These are phyloP conservation scores for Cydonia oblonga DNA, from an alignment of 331 rosid genomes.

Conservation along the genomic window DNA sequence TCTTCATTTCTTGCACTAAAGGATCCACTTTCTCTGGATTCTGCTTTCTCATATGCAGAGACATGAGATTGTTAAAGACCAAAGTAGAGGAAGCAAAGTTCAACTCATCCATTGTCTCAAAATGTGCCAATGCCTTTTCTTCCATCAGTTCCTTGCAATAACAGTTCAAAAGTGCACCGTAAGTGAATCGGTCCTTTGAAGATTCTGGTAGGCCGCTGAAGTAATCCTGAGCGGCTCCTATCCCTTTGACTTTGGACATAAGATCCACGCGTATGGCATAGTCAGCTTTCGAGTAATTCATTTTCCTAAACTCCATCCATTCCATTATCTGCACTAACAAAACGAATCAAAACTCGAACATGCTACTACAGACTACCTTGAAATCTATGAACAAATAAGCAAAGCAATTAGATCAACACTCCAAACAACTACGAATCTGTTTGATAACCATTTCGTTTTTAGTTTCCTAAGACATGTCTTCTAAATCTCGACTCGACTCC, in stretches of 20 bases:
- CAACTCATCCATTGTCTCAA: constrained; percentile 41
- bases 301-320: constrained; percentile 66
- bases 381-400: neutral
- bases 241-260: constrained; percentile 45
- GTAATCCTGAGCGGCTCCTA: constrained; percentile 54
- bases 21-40: constrained; percentile 44
- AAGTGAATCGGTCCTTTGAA: constrained; percentile 46
- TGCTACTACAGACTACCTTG: neutral
- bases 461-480: neutral
- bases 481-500: neutral
- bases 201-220: constrained; percentile 28
- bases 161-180: constrained; percentile 61
- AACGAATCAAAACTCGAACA: too few species aligned
- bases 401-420: neutral
- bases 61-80: constrained; percentile 51
- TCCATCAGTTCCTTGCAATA: constrained; percentile 52
- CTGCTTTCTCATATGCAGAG: constrained; percentile 49
- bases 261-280: constrained; percentile 57
- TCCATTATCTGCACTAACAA: constrained; percentile 51
- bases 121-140: constrained; percentile 53
- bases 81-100: constrained; percentile 27
- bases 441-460: neutral
- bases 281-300: constrained; percentile 33
- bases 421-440: rapidly evolving
- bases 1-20: constrained; percentile 44